Conservation (phyloP, 192 early-diverging fungal genomes). For the Coemansia sp. region DNA sequence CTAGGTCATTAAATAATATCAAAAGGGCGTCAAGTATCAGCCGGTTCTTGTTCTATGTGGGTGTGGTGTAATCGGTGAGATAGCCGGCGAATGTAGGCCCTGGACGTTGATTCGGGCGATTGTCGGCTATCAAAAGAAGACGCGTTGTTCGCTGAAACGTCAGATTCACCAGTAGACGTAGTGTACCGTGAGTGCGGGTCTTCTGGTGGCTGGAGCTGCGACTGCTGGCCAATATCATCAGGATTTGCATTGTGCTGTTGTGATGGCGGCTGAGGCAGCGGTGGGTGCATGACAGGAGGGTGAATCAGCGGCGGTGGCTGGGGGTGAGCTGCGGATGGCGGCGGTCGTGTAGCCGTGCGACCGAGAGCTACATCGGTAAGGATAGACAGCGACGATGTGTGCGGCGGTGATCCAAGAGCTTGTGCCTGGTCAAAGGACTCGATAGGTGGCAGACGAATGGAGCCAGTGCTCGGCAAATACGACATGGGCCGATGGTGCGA, state of each 20-base stretch:
- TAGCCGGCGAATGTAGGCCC: conserved; percentile 16
- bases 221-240: conserved; percentile 18
- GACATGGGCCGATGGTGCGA: not conserved
- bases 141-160: conserved; percentile 7
- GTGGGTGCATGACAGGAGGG: conserved; percentile 7
- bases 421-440: conserved; percentile 43
- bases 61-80: conserved; percentile 22
- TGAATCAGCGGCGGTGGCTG: not conserved
- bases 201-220: conserved; percentile 9
- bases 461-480: not conserved
- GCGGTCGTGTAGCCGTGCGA: conserved; percentile 1
- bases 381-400: conserved; percentile 20
- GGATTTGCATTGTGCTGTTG: conserved; percentile 1
- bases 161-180: conserved; percentile 11
- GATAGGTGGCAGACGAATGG: conserved; percentile 47
- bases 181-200: conserved; percentile 12
- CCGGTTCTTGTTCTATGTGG: conserved; percentile 24
- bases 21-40: conserved; percentile 7
- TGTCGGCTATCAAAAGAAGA: conserved; percentile 23
- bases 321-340: not conserved
- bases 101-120: not conserved
- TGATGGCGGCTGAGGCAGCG: conserved; percentile 4
- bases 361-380: conserved; percentile 28
- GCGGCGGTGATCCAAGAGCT: conserved; percentile 11
- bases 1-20: not conserved